These are phyloP conservation scores for Zychaea mexicana DNA, from an alignment of 371 early-diverging fungal species.

Conservation along the genomic window DNA sequence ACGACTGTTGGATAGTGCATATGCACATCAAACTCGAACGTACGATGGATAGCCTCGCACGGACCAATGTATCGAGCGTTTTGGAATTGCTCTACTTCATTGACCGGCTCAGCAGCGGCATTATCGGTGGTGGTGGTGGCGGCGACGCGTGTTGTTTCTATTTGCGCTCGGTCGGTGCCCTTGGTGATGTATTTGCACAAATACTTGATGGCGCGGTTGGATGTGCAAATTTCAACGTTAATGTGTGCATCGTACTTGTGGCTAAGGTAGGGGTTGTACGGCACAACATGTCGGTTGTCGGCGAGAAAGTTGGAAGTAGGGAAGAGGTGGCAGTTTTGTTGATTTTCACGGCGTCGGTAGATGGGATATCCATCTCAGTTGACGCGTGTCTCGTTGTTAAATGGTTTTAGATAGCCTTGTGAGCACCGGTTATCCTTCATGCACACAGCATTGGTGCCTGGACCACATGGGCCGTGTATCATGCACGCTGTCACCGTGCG, in stretches of 20 bases:
- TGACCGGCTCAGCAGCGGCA: too few species aligned
- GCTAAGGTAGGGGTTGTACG: background rate
- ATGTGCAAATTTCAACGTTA: background rate
- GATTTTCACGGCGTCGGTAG: background rate
- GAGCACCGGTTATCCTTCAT: background rate
- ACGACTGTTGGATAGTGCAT: too few species aligned
- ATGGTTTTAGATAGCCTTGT: background rate
- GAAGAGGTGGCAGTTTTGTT: background rate
- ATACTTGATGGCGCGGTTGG: background rate
- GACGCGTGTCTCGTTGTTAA: background rate
- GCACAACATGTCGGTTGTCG: background rate
- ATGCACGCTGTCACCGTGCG: conserved; percentile 26
- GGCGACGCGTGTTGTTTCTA: too few species aligned
- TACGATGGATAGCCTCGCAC: too few species aligned
- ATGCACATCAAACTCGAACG: too few species aligned
- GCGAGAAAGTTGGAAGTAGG: background rate
- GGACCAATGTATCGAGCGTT: too few species aligned
- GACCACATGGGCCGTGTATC: conserved; percentile 40
- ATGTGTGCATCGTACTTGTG: background rate
- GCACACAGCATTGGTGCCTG: background rate
- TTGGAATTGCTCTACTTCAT: too few species aligned
- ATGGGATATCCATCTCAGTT: background rate
- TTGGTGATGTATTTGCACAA: background rate
- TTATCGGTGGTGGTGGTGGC: too few species aligned
- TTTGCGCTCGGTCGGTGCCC: background rate